Evolutionary conservation across 148 eudicot genomes (phyloP), one percentile per base, ranked within the genome.

Genomic region (Dysphania ambrosioides): DNA sequence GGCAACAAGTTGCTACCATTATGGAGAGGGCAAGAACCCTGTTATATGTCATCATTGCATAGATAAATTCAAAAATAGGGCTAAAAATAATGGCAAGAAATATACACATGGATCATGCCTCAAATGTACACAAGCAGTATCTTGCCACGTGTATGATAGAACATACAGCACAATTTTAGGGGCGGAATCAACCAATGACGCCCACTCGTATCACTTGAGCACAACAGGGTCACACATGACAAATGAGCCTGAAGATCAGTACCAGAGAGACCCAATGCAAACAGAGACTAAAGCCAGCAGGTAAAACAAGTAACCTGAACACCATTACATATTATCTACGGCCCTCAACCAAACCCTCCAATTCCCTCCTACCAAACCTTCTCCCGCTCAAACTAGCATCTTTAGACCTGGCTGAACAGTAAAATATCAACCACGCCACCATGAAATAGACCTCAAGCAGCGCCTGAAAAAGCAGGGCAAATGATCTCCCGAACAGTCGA

Each of bases 381-480:
- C 91, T 88, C 41, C 98, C 97, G 58, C 75, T 81, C 56, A 83
- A 78, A 79, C 68, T 71, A 83, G 93, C 93, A 75, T 84, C 93
- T 72, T 79, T 89, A 27, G 77, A 82, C 79, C 87, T 89, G 21
- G 89, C 90, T 12, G 94, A 83, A 59, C 91, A 79, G 90, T 91
- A 93, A 82, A 79, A 86, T 64, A 88, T 36, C 82, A 94, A 75
- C 97, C 98, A 92, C 15, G 87, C 90, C 67, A 94, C 93, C 91
- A 88, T 90, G 73, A 91, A 94, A 84, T 87, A 91, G 36, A 94
- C 93, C 83, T 94, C 97, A 73, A 88, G 79, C 61, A 84, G 58
- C 1, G 92, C 87, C 80, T 87, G 97, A 53, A 90, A 79, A 64
- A 87, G 60, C 21, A 85, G 53, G 24, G 89, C 84, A 79, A 87